Conservation (phyloP, 768 basidiomycete species). For the Collybia sordida region DNA sequence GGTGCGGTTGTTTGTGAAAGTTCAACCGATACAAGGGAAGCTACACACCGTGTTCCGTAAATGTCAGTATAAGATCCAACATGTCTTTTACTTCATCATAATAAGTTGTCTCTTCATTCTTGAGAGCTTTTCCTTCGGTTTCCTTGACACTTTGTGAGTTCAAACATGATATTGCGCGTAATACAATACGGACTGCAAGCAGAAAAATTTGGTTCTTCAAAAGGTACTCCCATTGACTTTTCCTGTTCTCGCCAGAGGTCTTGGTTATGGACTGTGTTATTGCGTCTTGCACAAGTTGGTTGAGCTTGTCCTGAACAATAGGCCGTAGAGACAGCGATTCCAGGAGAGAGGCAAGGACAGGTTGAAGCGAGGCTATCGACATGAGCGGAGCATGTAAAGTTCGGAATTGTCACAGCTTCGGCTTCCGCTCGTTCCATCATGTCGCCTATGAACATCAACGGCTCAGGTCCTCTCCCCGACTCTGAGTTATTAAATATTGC, state of each 20-base stretch:
- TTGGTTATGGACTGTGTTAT: slow-evolving; percentile 40
- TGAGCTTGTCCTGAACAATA: slow-evolving; percentile 44
- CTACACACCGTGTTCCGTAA: slow-evolving; percentile 68
- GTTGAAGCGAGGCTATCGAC: slow-evolving; percentile 51
- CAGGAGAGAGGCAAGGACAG: slow-evolving; percentile 50
- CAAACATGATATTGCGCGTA: not conserved
- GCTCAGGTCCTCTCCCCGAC: slow-evolving; percentile 8
- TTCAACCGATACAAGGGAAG: slow-evolving; percentile 17
- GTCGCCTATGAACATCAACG: slow-evolving; percentile 6
- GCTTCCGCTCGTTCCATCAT: slow-evolving; percentile 8
- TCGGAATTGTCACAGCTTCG: not conserved
- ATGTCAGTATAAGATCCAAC: slow-evolving; percentile 73
- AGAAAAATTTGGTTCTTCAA: slow-evolving; percentile 70
- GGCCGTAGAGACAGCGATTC: slow-evolving; percentile 51
- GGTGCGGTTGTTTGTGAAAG: not conserved
- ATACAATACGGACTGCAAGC: slow-evolving; percentile 56
- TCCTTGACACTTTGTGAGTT: slow-evolving; percentile 35
- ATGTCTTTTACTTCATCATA: slow-evolving; percentile 59
- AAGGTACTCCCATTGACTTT: slow-evolving; percentile 74
- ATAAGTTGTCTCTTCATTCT: slow-evolving; percentile 51
- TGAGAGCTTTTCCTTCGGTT: slow-evolving; percentile 67
- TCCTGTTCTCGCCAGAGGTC: slow-evolving; percentile 56
- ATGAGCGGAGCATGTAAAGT: slow-evolving; percentile 21
- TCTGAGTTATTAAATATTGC: not conserved
- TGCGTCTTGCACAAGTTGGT: slow-evolving; percentile 47